Evolutionary conservation across 768 basidiomycete species (phyloP).

Genomic region (Termitomyces sp.): DNA sequence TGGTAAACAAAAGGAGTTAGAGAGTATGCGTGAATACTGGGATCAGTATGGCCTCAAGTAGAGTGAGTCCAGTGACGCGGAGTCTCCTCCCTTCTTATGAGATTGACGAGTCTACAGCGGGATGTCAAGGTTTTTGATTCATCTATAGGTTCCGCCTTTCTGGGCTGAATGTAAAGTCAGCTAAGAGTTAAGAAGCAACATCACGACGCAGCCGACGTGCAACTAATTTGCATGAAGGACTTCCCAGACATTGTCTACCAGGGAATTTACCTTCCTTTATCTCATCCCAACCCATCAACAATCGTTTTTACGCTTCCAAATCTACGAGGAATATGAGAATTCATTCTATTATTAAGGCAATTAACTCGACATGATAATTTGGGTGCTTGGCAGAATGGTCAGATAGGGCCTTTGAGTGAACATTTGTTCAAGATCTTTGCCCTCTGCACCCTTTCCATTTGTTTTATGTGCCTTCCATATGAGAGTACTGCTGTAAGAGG

Average conservation of each 20-base stretch:
- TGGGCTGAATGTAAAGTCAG: background rate
- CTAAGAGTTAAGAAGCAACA: background rate
- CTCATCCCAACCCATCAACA: background rate
- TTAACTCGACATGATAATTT: background rate
- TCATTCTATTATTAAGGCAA: background rate
- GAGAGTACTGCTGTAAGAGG: background rate
- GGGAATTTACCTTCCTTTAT: background rate
- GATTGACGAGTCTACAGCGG: background rate
- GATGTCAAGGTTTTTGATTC: background rate
- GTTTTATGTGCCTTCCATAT: background rate
- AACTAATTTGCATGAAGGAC: background rate
- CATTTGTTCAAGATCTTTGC: background rate
- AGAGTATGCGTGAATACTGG: conserved; percentile 73
- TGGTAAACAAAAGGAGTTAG: conserved; percentile 57
- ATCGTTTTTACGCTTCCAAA: background rate
- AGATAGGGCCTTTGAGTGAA: background rate
- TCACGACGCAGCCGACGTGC: background rate
- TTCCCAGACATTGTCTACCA: background rate
- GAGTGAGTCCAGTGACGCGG: background rate
- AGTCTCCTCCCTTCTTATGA: background rate
- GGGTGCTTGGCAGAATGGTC: background rate
- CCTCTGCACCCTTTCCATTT: background rate
- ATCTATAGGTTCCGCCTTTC: background rate
- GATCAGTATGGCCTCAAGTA: conserved; percentile 62
- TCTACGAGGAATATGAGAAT: background rate